These are phyloP conservation scores for Coemansia sp. DNA, from an alignment of 192 early-diverging fungal species.

Conservation along the genomic window DNA sequence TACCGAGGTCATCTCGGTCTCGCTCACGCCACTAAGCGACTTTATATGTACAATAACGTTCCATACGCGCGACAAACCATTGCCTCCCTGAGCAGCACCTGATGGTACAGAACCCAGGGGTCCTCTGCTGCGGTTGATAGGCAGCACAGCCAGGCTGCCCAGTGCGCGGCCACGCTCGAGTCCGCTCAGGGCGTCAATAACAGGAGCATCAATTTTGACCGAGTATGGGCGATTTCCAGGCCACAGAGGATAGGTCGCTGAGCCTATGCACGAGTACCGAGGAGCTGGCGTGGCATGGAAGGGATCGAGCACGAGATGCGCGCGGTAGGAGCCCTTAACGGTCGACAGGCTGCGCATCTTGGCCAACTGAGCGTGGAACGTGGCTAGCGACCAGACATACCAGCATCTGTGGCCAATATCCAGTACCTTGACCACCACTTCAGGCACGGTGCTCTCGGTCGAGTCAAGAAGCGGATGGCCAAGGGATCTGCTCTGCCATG, in stretches of 20 bases:
- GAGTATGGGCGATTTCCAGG: slow-evolving; percentile 38
- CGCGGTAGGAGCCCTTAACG: slow-evolving; percentile 35
- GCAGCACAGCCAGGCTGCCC: slow-evolving; percentile 34
- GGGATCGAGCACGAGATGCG: slow-evolving; percentile 33
- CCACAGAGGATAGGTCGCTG: slow-evolving; percentile 38
- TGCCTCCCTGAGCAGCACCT: neutral
- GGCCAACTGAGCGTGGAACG: slow-evolving; percentile 56
- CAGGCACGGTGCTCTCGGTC: slow-evolving; percentile 17
- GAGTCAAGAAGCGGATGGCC: slow-evolving; percentile 13
- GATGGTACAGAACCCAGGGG: no score
- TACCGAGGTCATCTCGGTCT: slow-evolving; percentile 28
- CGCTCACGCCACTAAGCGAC: slow-evolving; percentile 22
- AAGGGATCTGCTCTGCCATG: slow-evolving; percentile 2
- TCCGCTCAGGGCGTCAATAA: slow-evolving; percentile 28
- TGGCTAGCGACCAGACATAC: slow-evolving; percentile 63
- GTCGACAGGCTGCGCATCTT: slow-evolving; percentile 66
- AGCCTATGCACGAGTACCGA: slow-evolving; percentile 37
- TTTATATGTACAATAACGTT: slow-evolving; percentile 39
- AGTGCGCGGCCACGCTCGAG: slow-evolving; percentile 24
- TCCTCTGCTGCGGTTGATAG: slow-evolving; percentile 7
- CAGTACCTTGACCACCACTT: slow-evolving; percentile 49
- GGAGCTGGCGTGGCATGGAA: slow-evolving; percentile 34
- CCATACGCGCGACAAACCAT: slow-evolving; percentile 9
- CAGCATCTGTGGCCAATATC: slow-evolving; percentile 51
- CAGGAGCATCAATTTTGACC: slow-evolving; percentile 37